A percentile compares a stretch with the other conserved stretches of the same genome.
Evolutionary conservation across 2,329 filamentous ascomycete genomes (phyloP).

Genomic region (Nemania serpens): DNA sequence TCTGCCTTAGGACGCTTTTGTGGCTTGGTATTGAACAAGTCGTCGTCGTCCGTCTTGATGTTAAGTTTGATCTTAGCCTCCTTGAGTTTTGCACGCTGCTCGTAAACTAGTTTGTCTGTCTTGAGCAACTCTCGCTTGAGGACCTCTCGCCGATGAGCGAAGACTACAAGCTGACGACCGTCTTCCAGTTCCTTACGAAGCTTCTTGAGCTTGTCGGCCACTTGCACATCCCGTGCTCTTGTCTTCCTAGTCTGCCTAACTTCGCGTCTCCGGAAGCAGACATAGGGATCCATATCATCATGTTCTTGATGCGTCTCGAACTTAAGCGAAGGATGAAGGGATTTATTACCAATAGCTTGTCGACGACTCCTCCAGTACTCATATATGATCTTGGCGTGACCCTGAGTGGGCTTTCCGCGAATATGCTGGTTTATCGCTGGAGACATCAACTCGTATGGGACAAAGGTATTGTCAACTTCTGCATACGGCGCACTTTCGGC

Average conservation of each 20-base stretch:
- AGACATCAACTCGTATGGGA: constrained; percentile 77
- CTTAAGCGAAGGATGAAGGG: constrained; percentile 80
- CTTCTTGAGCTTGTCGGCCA: constrained; percentile 91
- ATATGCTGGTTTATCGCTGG: constrained; percentile 63
- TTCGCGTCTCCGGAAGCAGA: constrained; percentile 95
- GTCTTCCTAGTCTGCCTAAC: constrained; percentile 95
- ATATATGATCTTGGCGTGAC: constrained; percentile 78
- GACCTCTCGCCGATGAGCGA: constrained; percentile 80
- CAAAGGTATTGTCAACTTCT: constrained; percentile 83
- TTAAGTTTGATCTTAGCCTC: constrained; percentile 85
- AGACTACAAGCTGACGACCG: constrained; percentile 76
- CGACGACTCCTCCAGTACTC: constrained; percentile 84
- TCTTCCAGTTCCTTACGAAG: constrained; percentile 90
- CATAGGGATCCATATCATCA: constrained; percentile 95
- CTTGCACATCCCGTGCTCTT: constrained; percentile 88
- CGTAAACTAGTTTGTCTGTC: constrained; percentile 77
- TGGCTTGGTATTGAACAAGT: constrained; percentile 88
- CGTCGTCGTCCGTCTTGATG: constrained; percentile 92
- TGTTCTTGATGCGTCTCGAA: constrained; percentile 94
- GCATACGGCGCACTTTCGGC: constrained; percentile 85
- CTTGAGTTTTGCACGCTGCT: constrained; percentile 81
- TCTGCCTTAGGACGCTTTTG: constrained; percentile 68
- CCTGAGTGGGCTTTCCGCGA: constrained; percentile 52
- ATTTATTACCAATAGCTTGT: constrained; percentile 67
- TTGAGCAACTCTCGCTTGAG: constrained; percentile 77